These are phyloP conservation scores for Calocybe gambosa DNA, from an alignment of 1,284 basidiomycete genomes.

Conservation along the genomic window DNA sequence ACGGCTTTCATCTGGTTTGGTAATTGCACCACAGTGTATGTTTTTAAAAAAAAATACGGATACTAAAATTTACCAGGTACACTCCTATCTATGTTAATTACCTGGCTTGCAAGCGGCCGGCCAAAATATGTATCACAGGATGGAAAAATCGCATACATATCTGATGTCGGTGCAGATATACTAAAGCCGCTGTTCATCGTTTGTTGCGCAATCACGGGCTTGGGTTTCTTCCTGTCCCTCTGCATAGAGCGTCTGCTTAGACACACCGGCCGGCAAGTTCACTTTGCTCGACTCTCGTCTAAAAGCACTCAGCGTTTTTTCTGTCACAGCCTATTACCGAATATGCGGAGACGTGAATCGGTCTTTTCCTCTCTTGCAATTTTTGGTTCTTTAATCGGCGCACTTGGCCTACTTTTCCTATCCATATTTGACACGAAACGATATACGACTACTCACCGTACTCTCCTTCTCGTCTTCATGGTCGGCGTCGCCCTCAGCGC, in stretches of 20 bases:
- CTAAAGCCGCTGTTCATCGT: constrained; percentile 69
- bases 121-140: constrained; percentile 38
- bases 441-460: constrained; percentile 42
- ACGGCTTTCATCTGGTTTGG: constrained; percentile 60
- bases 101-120: constrained; percentile 45
- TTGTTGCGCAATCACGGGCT: constrained; percentile 53
- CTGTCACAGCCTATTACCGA: constrained; percentile 43
- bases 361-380: constrained; percentile 52
- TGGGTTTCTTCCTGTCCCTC: constrained; percentile 55
- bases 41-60: background rate
- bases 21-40: constrained; percentile 22
- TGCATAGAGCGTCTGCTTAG: constrained; percentile 55
- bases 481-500: constrained; percentile 59
- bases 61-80: constrained; percentile 32
- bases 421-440: constrained; percentile 63
- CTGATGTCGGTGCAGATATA: constrained; percentile 62
- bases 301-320: background rate
- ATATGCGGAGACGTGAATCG: constrained; percentile 51
- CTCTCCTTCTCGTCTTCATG: constrained; percentile 62
- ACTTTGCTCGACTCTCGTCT: background rate
- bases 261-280: constrained; percentile 49
- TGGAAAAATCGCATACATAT: constrained; percentile 62
- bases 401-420: constrained; percentile 48
- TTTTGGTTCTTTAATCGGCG: constrained; percentile 54
- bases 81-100: constrained; percentile 60